These are phyloP conservation scores for Sphagnurus paluster DNA, from an alignment of 1,284 basidiomycete species.

Conservation along the genomic window DNA sequence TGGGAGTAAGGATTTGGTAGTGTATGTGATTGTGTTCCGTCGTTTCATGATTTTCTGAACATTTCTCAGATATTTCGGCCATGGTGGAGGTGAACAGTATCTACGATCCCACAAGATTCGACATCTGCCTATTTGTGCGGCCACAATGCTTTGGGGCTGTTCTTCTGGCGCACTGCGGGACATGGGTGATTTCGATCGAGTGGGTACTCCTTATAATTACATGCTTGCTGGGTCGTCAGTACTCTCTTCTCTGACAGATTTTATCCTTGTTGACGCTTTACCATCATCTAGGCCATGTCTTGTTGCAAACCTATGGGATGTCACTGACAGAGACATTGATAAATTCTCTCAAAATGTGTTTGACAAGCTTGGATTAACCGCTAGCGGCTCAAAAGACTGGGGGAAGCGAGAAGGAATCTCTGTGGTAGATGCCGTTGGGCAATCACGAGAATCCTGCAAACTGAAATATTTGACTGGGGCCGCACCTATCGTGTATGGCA, in stretches of 20 bases:
- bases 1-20: conserved; percentile 73
- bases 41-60: conserved; percentile 1
- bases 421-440: conserved; percentile 78
- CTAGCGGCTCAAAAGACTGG: conserved; percentile 27
- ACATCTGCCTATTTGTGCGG: conserved; percentile 80
- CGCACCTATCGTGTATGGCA: conserved; percentile 92
- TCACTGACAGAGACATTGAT: conserved; percentile 97
- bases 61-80: conserved; percentile 85
- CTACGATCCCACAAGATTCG: conserved; percentile 84
- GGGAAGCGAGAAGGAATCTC: conserved; percentile 38
- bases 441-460: conserved; percentile 80
- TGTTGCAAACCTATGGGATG: conserved; percentile 96
- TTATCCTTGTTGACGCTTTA: conserved; percentile 2
- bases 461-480: conserved; percentile 95
- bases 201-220: conserved; percentile 92
- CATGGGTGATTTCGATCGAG: conserved; percentile 91
- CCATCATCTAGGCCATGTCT: conserved; percentile 72
- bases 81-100: conserved; percentile 96
- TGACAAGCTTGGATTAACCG: conserved; percentile 65
- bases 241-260: not conserved
- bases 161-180: conserved; percentile 88
- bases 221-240: conserved; percentile 94
- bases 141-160: conserved; percentile 98
- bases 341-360: conserved; percentile 87
- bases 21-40: conserved; percentile 57